Percentiles rank a stretch among this genome's conserved stretches.
phyloP scores from a whole-genome alignment of 495 filamentous ascomycete genomes.

The Penicillium longicatenatum region DNA sequence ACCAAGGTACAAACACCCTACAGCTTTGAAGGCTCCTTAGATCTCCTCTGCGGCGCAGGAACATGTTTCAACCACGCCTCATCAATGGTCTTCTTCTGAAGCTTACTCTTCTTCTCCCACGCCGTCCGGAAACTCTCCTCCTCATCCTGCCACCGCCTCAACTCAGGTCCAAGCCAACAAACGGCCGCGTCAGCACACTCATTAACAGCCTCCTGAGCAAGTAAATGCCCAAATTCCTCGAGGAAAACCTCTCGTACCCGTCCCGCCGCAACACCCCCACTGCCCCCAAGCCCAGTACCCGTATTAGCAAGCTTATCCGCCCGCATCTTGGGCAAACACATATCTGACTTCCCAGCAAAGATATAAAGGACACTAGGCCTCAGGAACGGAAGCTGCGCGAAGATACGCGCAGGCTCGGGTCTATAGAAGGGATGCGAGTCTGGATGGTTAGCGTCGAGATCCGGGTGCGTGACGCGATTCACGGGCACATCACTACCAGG shows the following conservation, averaged over 20 bases:
- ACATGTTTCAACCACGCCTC: constrained; percentile 57
- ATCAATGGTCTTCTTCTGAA: constrained; percentile 61
- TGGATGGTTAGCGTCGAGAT: constrained; percentile 40
- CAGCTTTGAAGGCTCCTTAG: constrained; percentile 39
- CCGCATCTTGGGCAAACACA: constrained; percentile 56
- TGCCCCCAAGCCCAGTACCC: constrained; percentile 51
- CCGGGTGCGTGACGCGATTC: constrained; percentile 50
- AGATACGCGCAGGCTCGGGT: constrained; percentile 65
- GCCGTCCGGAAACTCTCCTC: constrained; percentile 59
- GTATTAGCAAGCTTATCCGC: constrained; percentile 48
- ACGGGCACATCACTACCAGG: constrained; percentile 36
- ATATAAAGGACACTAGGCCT: constrained; percentile 83
- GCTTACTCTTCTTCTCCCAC: constrained; percentile 50
- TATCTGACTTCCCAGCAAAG: constrained; percentile 65
- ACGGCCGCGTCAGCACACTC: constrained; percentile 63
- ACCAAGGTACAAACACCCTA: constrained; percentile 8
- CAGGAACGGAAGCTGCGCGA: constrained; percentile 64
- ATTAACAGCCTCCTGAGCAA: constrained; percentile 78
- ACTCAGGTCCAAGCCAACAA: constrained; percentile 62
- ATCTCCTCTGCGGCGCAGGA: constrained; percentile 40
- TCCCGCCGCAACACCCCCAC: constrained; percentile 56
- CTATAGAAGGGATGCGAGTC: constrained; percentile 69
- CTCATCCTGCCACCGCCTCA: constrained; percentile 64
- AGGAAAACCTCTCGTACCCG: constrained; percentile 70
- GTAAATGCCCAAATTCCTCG: constrained; percentile 71